A percentile compares a stretch with the other conserved stretches of the same genome.
phyloP scores from a whole-genome alignment of 2,329 filamentous ascomycete species.

The Colletotrichum ledebouriae region DNA sequence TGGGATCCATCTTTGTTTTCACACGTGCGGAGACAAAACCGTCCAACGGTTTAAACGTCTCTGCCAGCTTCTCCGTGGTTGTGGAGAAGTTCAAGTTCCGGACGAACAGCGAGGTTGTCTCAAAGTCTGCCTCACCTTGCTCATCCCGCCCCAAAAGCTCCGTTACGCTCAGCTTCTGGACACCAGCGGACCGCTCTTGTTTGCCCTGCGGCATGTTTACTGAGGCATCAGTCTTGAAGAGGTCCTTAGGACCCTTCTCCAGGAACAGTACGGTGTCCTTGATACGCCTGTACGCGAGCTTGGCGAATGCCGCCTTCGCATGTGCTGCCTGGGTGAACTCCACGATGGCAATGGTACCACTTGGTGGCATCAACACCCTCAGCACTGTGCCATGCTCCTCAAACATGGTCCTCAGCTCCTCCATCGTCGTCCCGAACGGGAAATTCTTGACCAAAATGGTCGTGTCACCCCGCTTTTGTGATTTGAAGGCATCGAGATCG shows the following conservation, averaged over 20 bases:
- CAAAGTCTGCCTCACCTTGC: conserved; percentile 66
- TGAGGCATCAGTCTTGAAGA: conserved; percentile 67
- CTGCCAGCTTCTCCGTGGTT: conserved; percentile 79
- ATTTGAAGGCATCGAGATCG: conserved; percentile 92
- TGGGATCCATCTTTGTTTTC: conserved; percentile 94
- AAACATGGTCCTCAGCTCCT: conserved; percentile 85
- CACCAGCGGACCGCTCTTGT: conserved; percentile 56
- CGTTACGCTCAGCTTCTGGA: conserved; percentile 74
- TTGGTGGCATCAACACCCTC: conserved; percentile 90
- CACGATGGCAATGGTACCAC: conserved; percentile 92
- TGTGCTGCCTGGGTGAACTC: conserved; percentile 85
- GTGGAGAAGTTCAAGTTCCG: conserved; percentile 95
- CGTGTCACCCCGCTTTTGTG: conserved; percentile 84
- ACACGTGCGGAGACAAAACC: conserved; percentile 92
- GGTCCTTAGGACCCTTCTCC: conserved; percentile 89
- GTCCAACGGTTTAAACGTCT: conserved; percentile 83
- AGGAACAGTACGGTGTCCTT: conserved; percentile 93
- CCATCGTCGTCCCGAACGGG: conserved; percentile 82
- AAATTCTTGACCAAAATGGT: conserved; percentile 96
- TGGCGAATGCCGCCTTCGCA: conserved; percentile 85
- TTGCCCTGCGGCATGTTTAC: conserved; percentile 47
- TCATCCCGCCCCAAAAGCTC: conserved; percentile 75
- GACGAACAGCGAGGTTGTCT: conserved; percentile 89
- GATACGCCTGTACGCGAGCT: conserved; percentile 89
- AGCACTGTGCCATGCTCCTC: conserved; percentile 87